Evolutionary conservation across 2,329 filamentous ascomycete species (phyloP), one percentile per base, ranked within the genome.

Genomic region (Cordyceps cicadae): DNA sequence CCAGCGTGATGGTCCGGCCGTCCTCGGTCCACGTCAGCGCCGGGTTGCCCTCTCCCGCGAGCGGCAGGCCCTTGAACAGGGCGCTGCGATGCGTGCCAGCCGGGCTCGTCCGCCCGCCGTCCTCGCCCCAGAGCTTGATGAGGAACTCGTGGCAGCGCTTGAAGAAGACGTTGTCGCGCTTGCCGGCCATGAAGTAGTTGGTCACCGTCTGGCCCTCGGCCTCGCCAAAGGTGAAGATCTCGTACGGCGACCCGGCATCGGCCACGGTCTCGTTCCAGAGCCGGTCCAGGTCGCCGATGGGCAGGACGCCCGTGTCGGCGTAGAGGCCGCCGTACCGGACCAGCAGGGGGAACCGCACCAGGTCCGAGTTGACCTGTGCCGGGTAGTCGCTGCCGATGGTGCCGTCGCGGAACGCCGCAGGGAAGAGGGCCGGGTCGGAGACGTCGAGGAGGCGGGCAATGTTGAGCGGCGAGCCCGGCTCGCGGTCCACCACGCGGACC

Each of bases 281-380:
- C 4, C 71, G 67, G 66, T 85, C 77, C 2, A 85, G 64, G 68
- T 85, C 80, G 7, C 82, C 81, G 62, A 85, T 83, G 62, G 81
- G 79, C 63, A 85, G 74, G 63, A 83, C 67, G 0, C 82, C 82
- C 0, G 81, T 81, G 64, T 85, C 82, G 0, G 80, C 77, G 65
- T 84, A 86, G 0, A 84, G 75, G 32, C 82, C 83, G 52, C 83
- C 82, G 64, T 84, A 81, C 59, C 71, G 75, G 12, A 83, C 72
- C n/a, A 86, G 69, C 14, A 85, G 71, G 3, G 83, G 82, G 65
- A 74, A 84, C 1, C 82, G 78, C 3, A 85, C 79, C 1, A 86
- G 77, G 62, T 86, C 83, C 0, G 81, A 83, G 0, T 75, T 79
- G 66, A 85, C 82, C 65, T 85, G 82, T 3, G 71, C 69, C 0